phyloP scores from a whole-genome alignment of 2,329 filamentous ascomycete genomes.

The Stylonectria norvegica region DNA sequence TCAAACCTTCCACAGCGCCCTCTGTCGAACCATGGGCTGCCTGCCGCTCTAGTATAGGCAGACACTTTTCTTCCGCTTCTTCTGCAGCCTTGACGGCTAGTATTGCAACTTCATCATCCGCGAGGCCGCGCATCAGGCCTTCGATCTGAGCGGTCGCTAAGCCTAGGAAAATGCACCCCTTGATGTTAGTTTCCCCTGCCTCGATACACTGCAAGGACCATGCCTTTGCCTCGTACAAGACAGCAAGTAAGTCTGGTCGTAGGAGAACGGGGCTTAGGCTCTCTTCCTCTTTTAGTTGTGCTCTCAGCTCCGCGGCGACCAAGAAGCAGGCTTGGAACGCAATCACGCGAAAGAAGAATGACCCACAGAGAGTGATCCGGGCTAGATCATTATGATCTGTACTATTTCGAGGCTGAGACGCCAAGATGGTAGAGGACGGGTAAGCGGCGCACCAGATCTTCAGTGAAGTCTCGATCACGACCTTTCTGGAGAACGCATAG shows the following conservation, averaged over 20 bases:
- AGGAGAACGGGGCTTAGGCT: constrained; percentile 32
- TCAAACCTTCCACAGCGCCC: neutral
- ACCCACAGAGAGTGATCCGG: constrained; percentile 37
- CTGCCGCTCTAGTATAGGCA: constrained; percentile 33
- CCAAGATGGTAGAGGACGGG: constrained; percentile 15
- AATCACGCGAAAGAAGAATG: constrained; percentile 40
- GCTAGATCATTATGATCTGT: constrained; percentile 30
- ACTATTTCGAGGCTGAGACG: neutral
- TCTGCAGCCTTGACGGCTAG: constrained; percentile 38
- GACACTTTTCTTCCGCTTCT: constrained; percentile 31
- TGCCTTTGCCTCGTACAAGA: constrained; percentile 38
- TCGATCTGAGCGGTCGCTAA: constrained; percentile 37
- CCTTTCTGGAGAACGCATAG: constrained; percentile 50
- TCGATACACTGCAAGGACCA: constrained; percentile 42
- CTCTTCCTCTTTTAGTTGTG: constrained; percentile 40
- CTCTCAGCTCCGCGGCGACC: constrained; percentile 39
- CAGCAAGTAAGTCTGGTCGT: constrained; percentile 40
- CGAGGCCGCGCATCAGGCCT: constrained; percentile 35
- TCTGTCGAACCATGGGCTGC: constrained; percentile 16
- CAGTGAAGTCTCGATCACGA: constrained; percentile 45
- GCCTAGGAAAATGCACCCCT: constrained; percentile 44
- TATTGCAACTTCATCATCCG: constrained; percentile 31
- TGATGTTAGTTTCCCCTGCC: constrained; percentile 53
- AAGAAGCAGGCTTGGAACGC: constrained; percentile 35
- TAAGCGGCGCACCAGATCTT: constrained; percentile 43